These are phyloP conservation scores for Aspergillus cavernicola DNA, from an alignment of 495 filamentous ascomycete species.

Conservation along the genomic window DNA sequence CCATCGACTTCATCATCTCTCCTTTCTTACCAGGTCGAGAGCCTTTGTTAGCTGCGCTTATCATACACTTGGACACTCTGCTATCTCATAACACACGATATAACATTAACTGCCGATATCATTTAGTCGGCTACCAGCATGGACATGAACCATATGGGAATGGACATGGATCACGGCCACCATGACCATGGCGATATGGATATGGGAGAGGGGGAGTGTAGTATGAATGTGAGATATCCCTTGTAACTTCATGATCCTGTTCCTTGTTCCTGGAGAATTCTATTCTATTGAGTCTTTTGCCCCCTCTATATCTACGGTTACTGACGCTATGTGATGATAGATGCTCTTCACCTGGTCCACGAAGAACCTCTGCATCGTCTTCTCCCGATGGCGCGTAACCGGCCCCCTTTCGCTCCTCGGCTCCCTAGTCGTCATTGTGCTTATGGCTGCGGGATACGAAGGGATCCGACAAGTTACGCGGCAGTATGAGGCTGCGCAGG, in stretches of 20 bases:
- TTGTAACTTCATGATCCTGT: neutral
- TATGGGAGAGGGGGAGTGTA: constrained; percentile 60
- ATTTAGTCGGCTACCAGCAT: constrained; percentile 18
- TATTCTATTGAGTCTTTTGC: too few species aligned
- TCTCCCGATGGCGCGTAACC: constrained; percentile 81
- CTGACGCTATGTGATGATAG: constrained; percentile 34
- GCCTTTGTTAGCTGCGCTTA: neutral
- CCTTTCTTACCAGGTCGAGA: too few species aligned
- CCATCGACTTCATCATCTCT: constrained; percentile 1
- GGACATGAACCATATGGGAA: constrained; percentile 36
- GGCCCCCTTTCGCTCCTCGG: constrained; percentile 67
- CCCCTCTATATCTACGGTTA: neutral
- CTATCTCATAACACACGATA: too few species aligned
- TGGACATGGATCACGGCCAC: constrained; percentile 43
- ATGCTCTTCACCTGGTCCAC: constrained; percentile 98
- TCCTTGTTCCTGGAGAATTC: too few species aligned
- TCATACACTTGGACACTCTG: too few species aligned
- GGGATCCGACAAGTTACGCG: constrained; percentile 71
- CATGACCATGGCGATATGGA: constrained; percentile 57
- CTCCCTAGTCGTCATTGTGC: constrained; percentile 76
- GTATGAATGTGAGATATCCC: constrained; percentile 69
- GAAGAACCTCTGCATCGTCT: constrained; percentile 89
- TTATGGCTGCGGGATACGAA: constrained; percentile 87
- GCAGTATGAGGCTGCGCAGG: constrained; percentile 66
- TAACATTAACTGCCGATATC: too few species aligned